A percentile compares a stretch with the other conserved stretches of the same genome.
These are phyloP conservation scores for Oryza longistaminata DNA, from an alignment of 176 grass and related monocot species.

Conservation along the genomic window DNA sequence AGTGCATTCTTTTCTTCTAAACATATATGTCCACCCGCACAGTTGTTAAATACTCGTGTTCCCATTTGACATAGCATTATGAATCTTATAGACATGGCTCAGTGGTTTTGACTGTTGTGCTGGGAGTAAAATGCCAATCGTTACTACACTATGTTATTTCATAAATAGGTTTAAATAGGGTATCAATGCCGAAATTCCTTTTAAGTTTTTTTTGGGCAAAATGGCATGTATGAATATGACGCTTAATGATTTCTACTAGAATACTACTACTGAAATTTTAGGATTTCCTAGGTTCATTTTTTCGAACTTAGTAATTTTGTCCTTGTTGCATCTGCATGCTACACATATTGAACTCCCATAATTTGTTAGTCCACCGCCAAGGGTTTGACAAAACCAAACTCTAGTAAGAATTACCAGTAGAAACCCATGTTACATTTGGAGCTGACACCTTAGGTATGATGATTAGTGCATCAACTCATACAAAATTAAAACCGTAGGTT, in stretches of 20 bases:
- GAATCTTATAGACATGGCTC: background rate
- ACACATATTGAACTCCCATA: background rate
- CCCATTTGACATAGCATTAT: background rate
- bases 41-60: background rate
- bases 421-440: slow-evolving; percentile 9
- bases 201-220: background rate
- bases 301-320: background rate
- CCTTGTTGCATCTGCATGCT: background rate
- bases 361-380: background rate
- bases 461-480: background rate
- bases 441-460: background rate
- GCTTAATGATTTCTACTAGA: background rate
- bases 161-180: background rate
- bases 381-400: background rate
- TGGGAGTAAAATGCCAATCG: background rate
- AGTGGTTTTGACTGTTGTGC: background rate
- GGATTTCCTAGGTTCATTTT: background rate
- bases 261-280: background rate
- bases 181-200: background rate
- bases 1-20: background rate
- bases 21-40: background rate
- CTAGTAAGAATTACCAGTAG: background rate
- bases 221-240: background rate
- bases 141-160: background rate
- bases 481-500: slow-evolving; percentile 1